Percentiles rank a stretch among this genome's conserved stretches.
These are phyloP conservation scores for Aspergillus affinis DNA, from an alignment of 495 filamentous ascomycete species.

Conservation along the genomic window DNA sequence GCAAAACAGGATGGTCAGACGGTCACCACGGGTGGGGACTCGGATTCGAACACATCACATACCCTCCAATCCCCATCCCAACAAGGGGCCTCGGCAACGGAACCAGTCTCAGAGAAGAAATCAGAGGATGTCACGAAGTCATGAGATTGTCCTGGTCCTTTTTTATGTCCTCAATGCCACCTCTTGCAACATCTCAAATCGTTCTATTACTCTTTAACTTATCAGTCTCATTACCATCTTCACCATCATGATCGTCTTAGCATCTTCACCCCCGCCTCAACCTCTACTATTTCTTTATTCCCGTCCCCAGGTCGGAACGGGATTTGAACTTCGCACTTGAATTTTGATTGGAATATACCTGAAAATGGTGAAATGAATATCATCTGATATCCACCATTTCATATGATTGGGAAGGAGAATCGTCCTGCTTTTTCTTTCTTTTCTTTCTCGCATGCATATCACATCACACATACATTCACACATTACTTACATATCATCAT, in stretches of 20 bases:
- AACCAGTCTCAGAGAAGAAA: conserved; percentile 6
- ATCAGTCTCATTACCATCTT: neutral
- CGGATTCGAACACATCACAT: conserved; percentile 13
- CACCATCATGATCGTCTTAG: conserved; percentile 2
- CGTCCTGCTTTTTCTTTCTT: conserved; percentile 6
- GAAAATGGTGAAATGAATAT: neutral
- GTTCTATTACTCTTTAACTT: neutral
- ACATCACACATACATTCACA: conserved; percentile 1
- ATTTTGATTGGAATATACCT: neutral
- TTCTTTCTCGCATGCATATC: neutral
- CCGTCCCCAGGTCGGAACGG: conserved; percentile 12
- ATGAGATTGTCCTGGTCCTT: neutral
- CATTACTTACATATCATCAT: conserved; percentile 2
- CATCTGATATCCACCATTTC: conserved; percentile 4
- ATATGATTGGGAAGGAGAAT: neutral
- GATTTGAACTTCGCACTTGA: conserved; percentile 3
- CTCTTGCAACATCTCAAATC: neutral
- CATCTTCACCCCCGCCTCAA: conserved; percentile 9
- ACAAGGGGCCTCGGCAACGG: neutral
- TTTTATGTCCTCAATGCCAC: neutral
- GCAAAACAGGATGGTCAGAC: neutral
- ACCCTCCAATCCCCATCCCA: neutral
- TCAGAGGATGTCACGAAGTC: neutral
- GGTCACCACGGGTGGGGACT: conserved; percentile 5
- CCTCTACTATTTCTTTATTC: conserved; percentile 12